Percentiles rank a stretch among this genome's conserved stretches.
Evolutionary conservation across 257 asterid genomes (phyloP).

Genomic region (Capsicum rhomboideum): DNA sequence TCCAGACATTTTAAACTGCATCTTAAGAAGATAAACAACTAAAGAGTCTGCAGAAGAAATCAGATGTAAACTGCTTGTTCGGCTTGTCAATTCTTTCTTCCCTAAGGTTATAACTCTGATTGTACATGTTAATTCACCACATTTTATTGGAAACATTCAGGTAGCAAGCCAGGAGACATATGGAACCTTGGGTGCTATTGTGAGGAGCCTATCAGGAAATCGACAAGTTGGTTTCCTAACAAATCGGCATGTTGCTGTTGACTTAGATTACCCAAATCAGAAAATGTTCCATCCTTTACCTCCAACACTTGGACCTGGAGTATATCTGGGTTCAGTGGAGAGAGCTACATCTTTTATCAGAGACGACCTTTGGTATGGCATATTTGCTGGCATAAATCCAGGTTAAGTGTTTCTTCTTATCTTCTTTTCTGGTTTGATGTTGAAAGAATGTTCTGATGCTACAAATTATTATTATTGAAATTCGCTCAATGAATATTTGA

Average conservation of each 20-base stretch:
- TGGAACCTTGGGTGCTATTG: slow-evolving; percentile 97
- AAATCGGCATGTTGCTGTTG: slow-evolving; percentile 95
- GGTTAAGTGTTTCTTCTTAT: slow-evolving; percentile 32
- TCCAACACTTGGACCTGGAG: slow-evolving; percentile 96
- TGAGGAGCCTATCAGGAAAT: slow-evolving; percentile 82
- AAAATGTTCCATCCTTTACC: slow-evolving; percentile 99
- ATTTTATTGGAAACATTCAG: slow-evolving; percentile 17
- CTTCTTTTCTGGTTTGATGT: background rate
- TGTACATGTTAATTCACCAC: background rate
- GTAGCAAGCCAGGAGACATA: slow-evolving; percentile 98
- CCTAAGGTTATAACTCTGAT: background rate
- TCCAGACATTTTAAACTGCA: background rate
- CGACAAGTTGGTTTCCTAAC: slow-evolving; percentile 90
- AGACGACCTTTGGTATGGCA: slow-evolving; percentile 93
- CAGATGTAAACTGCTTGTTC: background rate
- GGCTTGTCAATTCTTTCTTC: background rate
- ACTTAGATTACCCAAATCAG: slow-evolving; percentile 93
- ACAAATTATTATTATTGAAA: background rate
- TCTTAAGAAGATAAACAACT: background rate
- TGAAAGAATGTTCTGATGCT: background rate
- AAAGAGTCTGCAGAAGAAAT: background rate
- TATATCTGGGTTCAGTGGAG: slow-evolving; percentile 95
- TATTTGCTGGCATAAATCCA: slow-evolving; percentile 89
- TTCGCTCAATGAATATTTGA: background rate
- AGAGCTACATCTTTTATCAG: slow-evolving; percentile 93